These are phyloP conservation scores for Heliamphora pulchella DNA, from an alignment of 179 eudicot genomes.

Conservation along the genomic window DNA sequence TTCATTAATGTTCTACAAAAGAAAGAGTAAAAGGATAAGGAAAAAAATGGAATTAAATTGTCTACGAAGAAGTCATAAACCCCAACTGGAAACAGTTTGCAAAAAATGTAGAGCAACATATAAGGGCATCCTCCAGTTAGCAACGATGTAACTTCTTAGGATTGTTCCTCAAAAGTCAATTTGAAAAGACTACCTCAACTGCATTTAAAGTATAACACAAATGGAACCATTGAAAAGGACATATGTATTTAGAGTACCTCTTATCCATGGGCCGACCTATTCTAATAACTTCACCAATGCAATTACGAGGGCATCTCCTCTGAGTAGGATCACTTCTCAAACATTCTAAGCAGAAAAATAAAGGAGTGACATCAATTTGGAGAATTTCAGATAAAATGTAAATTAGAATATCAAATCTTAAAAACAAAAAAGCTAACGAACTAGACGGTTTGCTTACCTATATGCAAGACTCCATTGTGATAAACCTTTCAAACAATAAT, in stretches of 20 bases:
- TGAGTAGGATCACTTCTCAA: constrained; percentile 28
- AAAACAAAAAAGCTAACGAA: constrained; percentile 12
- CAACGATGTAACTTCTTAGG: neutral
- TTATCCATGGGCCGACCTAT: constrained; percentile 30
- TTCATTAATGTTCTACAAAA: neutral
- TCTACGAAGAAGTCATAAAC: neutral
- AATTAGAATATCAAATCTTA: neutral
- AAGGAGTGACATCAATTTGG: neutral
- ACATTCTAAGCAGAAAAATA: constrained; percentile 22
- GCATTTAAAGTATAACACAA: neutral
- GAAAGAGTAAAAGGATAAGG: neutral
- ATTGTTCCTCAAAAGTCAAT: neutral
- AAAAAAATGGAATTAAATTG: neutral
- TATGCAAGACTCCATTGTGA: constrained; percentile 42
- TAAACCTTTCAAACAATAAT: constrained; percentile 40
- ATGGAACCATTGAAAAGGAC: neutral
- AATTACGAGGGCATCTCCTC: constrained; percentile 36
- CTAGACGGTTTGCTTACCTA: constrained; percentile 37
- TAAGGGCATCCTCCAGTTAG: neutral
- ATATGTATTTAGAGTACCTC: constrained; percentile 34
- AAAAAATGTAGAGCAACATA: neutral
- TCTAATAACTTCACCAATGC: constrained; percentile 75
- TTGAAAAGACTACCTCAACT: neutral
- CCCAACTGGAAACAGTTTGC: neutral
- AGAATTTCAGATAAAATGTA: neutral